A percentile compares a stretch with the other conserved stretches of the same genome.
phyloP scores from a whole-genome alignment of 2,329 filamentous ascomycete species.

The Fusarium proliferatum region DNA sequence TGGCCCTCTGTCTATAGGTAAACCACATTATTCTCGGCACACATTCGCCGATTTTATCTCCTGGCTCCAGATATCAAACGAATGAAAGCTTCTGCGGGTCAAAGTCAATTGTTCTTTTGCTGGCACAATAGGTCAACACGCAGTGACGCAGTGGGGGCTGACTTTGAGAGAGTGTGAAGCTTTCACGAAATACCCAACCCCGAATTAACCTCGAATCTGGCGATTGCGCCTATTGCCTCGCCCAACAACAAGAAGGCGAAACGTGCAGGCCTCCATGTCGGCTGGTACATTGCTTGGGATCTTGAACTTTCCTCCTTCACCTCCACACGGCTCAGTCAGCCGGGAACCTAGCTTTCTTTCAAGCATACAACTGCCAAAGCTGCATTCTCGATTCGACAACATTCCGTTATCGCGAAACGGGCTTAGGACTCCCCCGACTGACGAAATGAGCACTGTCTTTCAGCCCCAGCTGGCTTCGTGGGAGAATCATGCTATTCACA shows the following conservation, averaged over 20 bases:
- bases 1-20: slow-evolving; percentile 32
- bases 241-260: slow-evolving; percentile 3
- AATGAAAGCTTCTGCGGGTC: slow-evolving; percentile 5
- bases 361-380: slow-evolving; percentile 40
- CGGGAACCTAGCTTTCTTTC: slow-evolving; percentile 31
- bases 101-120: slow-evolving; percentile 22
- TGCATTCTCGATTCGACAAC: slow-evolving; percentile 34
- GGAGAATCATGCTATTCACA: slow-evolving; percentile 57
- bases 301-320: slow-evolving; percentile 40
- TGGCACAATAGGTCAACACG: slow-evolving; percentile 7
- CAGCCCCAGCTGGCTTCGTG: slow-evolving; percentile 60
- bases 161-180: slow-evolving; percentile 11
- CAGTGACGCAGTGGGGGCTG: slow-evolving; percentile 10
- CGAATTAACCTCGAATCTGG: neutral
- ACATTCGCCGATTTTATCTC: slow-evolving; percentile 3
- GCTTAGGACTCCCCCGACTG: slow-evolving; percentile 62
- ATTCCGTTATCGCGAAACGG: slow-evolving; percentile 49
- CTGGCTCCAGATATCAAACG: slow-evolving; percentile 5
- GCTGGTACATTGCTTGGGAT: slow-evolving; percentile 39
- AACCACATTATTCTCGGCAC: slow-evolving; percentile 33
- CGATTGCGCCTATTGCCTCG: slow-evolving; percentile 6
- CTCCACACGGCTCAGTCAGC: slow-evolving; percentile 32
- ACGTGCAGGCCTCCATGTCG: slow-evolving; percentile 43
- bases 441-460: slow-evolving; percentile 66
- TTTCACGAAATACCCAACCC: neutral